phyloP scores from a whole-genome alignment of 495 filamentous ascomycete genomes.

The Hypoxylon lienhwacheense region DNA sequence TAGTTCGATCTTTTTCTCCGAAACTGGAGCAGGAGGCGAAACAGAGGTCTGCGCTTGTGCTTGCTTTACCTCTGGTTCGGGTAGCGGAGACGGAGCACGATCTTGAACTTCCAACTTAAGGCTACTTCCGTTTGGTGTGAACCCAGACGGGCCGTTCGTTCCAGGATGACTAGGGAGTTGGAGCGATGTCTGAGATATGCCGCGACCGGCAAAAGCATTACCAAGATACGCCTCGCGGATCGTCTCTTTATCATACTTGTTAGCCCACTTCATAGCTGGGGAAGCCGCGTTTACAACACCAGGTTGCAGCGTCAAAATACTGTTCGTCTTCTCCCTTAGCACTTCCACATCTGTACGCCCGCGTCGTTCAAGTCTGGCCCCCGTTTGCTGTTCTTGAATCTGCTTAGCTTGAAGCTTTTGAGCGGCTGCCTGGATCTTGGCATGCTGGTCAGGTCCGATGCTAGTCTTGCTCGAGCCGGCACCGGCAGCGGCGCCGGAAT shows the following conservation, averaged over 20 bases:
- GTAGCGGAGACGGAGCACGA: conserved; percentile 34
- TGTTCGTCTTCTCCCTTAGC: conserved; percentile 77
- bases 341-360: conserved; percentile 58
- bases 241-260: conserved; percentile 81
- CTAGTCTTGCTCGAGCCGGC: conserved; percentile 74
- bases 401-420: conserved; percentile 70
- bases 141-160: conserved; percentile 22
- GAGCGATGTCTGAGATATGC: conserved; percentile 38
- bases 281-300: conserved; percentile 84
- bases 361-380: conserved; percentile 40
- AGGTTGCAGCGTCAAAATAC: conserved; percentile 86
- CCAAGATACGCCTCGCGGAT: conserved; percentile 80
- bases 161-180: conserved; percentile 37
- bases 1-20: conserved; percentile 41
- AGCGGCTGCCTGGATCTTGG: conserved; percentile 87
- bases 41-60: too few relatives aligned
- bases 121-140: conserved; percentile 35
- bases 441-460: conserved; percentile 89
- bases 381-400: conserved; percentile 40
- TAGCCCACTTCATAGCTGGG: conserved; percentile 95
- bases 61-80: conserved; percentile 16
- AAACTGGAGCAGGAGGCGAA: conserved; percentile 18
- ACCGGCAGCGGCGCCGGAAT: conserved; percentile 46
- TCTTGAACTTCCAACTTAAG: conserved; percentile 41
- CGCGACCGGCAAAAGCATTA: conserved; percentile 69